Evolutionary conservation across 148 eudicot species (phyloP).

Genomic region (Pharnaceum exiguum): DNA sequence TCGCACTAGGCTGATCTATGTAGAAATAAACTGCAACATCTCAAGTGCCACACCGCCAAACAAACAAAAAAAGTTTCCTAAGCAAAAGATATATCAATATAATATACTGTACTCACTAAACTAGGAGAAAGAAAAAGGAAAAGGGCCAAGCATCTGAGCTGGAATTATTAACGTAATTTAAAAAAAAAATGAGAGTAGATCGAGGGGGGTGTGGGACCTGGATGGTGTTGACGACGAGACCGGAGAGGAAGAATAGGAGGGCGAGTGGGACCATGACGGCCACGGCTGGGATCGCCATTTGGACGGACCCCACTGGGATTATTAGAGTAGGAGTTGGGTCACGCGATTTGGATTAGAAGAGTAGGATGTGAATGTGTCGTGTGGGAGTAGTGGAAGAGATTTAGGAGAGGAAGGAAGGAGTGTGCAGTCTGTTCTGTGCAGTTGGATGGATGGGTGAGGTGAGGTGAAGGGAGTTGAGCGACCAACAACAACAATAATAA

Average conservation of each 20-base stretch:
- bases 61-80: no score
- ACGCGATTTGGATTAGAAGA: slow-evolving; percentile 12
- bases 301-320: not conserved
- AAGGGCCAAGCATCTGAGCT: not conserved
- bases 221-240: slow-evolving; percentile 65
- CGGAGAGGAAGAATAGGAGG: slow-evolving; percentile 72
- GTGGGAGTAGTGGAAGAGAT: no score
- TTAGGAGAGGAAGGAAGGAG: no score
- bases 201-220: slow-evolving; percentile 40
- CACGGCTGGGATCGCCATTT: slow-evolving; percentile 75
- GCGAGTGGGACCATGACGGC: slow-evolving; percentile 69
- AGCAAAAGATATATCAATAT: no score
- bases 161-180: not conserved
- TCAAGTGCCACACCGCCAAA: no score
- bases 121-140: not conserved
- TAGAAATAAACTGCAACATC: no score
- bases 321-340: not conserved
- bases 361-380: not conserved
- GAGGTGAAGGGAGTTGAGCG: no score
- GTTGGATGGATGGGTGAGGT: no score
- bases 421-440: no score
- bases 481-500: no score
- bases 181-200: not conserved
- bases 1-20: no score
- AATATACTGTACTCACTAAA: no score